phyloP scores from a whole-genome alignment of 371 early-diverging fungal genomes.

The Zancudomyces culisetae region DNA sequence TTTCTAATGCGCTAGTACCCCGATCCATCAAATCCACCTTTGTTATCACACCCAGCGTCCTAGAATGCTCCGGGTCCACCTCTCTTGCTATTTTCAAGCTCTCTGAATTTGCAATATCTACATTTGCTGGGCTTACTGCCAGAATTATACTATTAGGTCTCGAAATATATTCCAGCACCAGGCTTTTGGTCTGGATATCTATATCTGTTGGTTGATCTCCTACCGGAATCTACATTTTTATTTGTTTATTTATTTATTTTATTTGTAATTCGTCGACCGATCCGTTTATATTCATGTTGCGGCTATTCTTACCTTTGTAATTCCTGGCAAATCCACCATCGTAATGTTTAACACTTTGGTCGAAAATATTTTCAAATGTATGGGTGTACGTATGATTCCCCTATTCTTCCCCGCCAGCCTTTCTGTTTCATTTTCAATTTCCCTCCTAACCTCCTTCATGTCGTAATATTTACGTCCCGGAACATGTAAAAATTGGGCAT shows the following conservation, averaged over 20 bases:
- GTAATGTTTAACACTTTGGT: conserved; percentile 77
- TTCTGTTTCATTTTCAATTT: conserved; percentile 78
- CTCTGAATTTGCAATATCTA: conserved; percentile 86
- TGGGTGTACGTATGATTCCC: conserved; percentile 66
- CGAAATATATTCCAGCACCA: conserved; percentile 68
- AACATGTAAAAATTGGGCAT: conserved; percentile 55
- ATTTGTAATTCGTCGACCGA: too few species aligned
- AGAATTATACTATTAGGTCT: conserved; percentile 77
- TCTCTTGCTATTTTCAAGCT: conserved; percentile 79
- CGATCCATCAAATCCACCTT: conserved; percentile 92
- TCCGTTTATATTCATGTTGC: too few species aligned
- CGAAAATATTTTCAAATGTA: conserved; percentile 72
- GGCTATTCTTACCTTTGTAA: conserved; percentile 51
- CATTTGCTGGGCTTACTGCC: conserved; percentile 84
- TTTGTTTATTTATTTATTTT: too few species aligned
- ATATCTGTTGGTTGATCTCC: conserved; percentile 81
- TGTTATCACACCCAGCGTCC: conserved; percentile 84
- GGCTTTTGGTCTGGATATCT: conserved; percentile 62
- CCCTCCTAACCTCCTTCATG: conserved; percentile 62
- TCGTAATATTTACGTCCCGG: conserved; percentile 58
- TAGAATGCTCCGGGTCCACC: conserved; percentile 68
- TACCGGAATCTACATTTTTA: conserved; percentile 23
- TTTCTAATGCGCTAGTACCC: conserved; percentile 76
- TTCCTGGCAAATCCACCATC: conserved; percentile 83
- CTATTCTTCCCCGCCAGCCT: conserved; percentile 73